A percentile compares a stretch with the other conserved stretches of the same genome.
Conservation (phyloP, 441 rosid genomes). For the Croton setiger region DNA sequence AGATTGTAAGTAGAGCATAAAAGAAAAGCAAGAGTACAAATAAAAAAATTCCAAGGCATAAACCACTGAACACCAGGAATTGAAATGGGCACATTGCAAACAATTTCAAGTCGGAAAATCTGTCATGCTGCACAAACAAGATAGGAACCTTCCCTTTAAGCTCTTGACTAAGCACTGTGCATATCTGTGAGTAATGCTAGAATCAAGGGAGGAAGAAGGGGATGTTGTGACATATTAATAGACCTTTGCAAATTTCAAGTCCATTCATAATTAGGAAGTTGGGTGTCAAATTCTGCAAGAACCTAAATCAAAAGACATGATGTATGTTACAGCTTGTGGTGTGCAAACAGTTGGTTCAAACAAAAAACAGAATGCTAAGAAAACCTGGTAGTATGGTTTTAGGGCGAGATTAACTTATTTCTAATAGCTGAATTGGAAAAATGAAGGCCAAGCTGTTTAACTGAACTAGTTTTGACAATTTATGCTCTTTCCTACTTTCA, state of each 20-base stretch:
- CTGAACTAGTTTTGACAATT: no score
- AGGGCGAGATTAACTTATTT: no score
- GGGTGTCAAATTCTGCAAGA: neutral
- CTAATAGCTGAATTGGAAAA: no score
- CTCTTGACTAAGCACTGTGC: neutral
- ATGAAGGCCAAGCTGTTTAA: no score
- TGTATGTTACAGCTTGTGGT: neutral
- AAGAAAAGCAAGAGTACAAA: neutral
- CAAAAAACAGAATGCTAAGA: no score
- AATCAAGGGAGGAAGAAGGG: neutral
- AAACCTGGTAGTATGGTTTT: no score
- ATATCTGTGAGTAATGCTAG: neutral
- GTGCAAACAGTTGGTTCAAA: no score
- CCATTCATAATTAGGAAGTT: neutral
- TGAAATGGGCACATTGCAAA: neutral
- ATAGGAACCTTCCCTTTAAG: slow-evolving; percentile 6
- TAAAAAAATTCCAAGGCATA: neutral
- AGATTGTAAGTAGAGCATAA: neutral
- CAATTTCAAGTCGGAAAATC: neutral
- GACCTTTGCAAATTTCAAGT: neutral
- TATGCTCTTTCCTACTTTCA: no score
- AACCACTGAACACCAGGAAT: neutral
- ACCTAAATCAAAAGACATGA: neutral
- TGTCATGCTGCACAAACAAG: neutral
- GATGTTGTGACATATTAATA: neutral